Percentiles rank a stretch among this genome's conserved stretches.
phyloP scores from a whole-genome alignment of 192 early-diverging fungal species.

The Coemansia sp. region DNA sequence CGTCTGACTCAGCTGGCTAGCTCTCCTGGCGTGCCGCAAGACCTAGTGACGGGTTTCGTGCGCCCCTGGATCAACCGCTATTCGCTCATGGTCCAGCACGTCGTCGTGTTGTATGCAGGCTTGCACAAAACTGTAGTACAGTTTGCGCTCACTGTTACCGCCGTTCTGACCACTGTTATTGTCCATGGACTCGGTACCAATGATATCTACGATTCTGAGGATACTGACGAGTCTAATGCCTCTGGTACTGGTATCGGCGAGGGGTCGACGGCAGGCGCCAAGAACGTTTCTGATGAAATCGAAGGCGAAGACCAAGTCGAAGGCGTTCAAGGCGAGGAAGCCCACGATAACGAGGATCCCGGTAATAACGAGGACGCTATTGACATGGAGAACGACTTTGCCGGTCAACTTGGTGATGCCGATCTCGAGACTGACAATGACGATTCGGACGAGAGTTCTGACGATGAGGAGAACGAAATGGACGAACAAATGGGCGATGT shows the following conservation, averaged over 20 bases:
- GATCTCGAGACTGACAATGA: conserved; percentile 75
- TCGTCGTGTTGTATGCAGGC: conserved; percentile 55
- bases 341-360: conserved; percentile 56
- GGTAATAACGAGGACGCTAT: conserved; percentile 84
- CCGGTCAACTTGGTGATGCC: conserved; percentile 85
- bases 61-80: conserved; percentile 44
- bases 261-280: conserved; percentile 79
- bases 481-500: conserved; percentile 94
- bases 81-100: conserved; percentile 54
- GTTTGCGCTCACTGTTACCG: conserved; percentile 49
- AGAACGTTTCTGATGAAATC: conserved; percentile 97
- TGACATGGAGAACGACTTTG: conserved; percentile 97
- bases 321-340: conserved; percentile 76
- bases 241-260: conserved; percentile 88
- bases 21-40: neutral
- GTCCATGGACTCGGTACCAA: conserved; percentile 88
- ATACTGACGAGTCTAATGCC: conserved; percentile 52
- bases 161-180: conserved; percentile 56
- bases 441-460: conserved; percentile 62
- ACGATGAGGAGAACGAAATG: conserved; percentile 68
- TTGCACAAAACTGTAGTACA: conserved; percentile 74
- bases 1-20: conserved; percentile 7
- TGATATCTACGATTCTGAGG: conserved; percentile 63
- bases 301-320: conserved; percentile 96
- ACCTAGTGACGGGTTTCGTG: conserved; percentile 9